Evolutionary conservation across 257 asterid species (phyloP), one percentile per base, ranked within the genome.

Genomic region (Solanum rostratum): DNA sequence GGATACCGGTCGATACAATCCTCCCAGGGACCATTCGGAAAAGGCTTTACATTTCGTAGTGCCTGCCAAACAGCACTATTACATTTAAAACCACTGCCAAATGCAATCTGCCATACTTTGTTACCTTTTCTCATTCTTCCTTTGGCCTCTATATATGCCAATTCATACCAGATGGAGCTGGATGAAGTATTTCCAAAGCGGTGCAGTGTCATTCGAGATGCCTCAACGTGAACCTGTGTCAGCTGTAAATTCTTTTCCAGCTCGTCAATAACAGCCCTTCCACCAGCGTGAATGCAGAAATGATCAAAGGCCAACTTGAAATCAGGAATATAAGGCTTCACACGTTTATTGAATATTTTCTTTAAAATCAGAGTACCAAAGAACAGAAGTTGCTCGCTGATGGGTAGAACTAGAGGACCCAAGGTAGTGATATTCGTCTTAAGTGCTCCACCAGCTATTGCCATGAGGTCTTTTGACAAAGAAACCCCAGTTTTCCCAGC

Each of bases 41-140:
- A 89, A 3, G 97, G 92, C 68, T 87, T 88, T 39, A 92, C 93
- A 59, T 83, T 80, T 13, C 88, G 85, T 3, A 94, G 94, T 29
- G 97, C 97, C 84, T 91, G 91, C 97, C 97, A 94, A n/a, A 94
- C 97, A 2, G 97, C 95, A 71, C 97, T 94, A 16, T 92, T 94
- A 79, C 97, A 93, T 83, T 92, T 94, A 86, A 92, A 94, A 13
- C 96, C 97, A 84, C 97, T 92, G 41, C 97, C 94, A 6, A 94
- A 94, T 24, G 97, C 98, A 85, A 93, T 94, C 89, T 94, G 98
- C 98, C 98, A 94, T 54, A 94, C 90, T 39, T 91, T 85, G 76
- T 94, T 86, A 7, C 98, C 98, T 45, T 83, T 84, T 50, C 90
- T 84, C 88, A 94, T 89, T 84, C 97, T 90, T 33, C 97, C 94